Evolutionary conservation across 208 protist species (phyloP), one percentile per base, ranked within the genome.

Genomic region (Trypanosoma vivax): DNA sequence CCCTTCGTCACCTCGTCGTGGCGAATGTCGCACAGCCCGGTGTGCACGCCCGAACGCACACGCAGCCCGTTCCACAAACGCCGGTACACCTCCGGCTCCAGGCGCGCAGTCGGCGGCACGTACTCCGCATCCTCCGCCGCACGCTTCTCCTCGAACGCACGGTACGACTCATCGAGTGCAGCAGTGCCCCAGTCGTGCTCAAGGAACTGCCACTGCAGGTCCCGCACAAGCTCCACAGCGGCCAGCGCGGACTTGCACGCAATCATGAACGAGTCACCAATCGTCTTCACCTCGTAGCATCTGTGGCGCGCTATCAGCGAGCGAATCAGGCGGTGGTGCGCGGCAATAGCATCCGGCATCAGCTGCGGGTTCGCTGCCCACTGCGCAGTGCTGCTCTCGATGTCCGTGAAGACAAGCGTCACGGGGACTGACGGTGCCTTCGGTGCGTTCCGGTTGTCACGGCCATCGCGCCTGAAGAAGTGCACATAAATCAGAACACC

Each of bases 261-360:
- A 19, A 43, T 43, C 39, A 43, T 43, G 23, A 90, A 87, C 37
- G 81, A 71, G 70, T 90, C 81, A 30, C 81, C 81, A 28, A 87
- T 70, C 49, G 76, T 90, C 70, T 90, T 90, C 53, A 90, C 81
- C 63, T 87, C 78, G 61, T 90, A 90, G 60, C 74, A 78, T 55
- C 63, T 61, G 70, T 79, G 66, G 61, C 60, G 66, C 16, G 18
- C 40, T 31, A 87, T 84, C 23, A 71, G 45, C 30, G 54, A 18
- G 18, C 82, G 75, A 31, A 90, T 84, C 21, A 83, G n/a, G 9
- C 56, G 53, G 74, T 90, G 70, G 66, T 90, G 76, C 39, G 60
- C 38, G n/a, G 74, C 62, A 11, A 90, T 55, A 13, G 79, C 75
- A 14, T 73, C 67, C 6, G 60, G 39, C 82, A 90, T 90, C 53